Conservation (phyloP, 1,284 basidiomycete genomes). For the Sanghuangporus baumii region DNA sequence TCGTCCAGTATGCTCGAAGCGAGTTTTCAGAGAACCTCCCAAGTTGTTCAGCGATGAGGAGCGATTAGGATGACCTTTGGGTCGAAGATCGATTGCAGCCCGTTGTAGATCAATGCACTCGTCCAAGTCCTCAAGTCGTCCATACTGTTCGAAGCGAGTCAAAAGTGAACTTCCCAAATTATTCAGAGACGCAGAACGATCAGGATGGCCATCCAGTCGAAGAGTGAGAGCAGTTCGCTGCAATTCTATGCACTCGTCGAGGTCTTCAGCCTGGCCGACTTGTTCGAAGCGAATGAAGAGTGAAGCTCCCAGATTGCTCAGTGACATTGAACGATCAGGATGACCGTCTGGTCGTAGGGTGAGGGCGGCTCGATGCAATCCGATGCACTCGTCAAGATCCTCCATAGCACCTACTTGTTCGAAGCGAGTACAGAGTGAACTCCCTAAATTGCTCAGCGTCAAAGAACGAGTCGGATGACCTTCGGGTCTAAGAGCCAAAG, state of each 20-base stretch:
- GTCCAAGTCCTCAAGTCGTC: slow-evolving; percentile 15
- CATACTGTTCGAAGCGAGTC: slow-evolving; percentile 14
- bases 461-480: no score
- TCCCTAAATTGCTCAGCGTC: no score
- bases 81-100: not conserved
- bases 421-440: no score
- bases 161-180: not conserved
- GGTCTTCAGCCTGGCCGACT: not conserved
- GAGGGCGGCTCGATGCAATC: not conserved
- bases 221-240: not conserved
- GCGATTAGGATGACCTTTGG: not conserved
- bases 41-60: not conserved
- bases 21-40: not conserved
- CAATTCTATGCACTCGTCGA: not conserved
- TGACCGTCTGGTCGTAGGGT: not conserved
- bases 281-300: not conserved
- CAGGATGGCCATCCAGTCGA: not conserved
- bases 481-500: no score
- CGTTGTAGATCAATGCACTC: not conserved
- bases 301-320: not conserved
- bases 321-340: not conserved
- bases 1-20: not conserved
- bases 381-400: no score
- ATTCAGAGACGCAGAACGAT: not conserved
- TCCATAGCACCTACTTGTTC: no score